Percentiles rank a stretch among this genome's conserved stretches.
phyloP scores from a whole-genome alignment of 1,139 yeast species.

The Hyphopichia buzzinii region DNA sequence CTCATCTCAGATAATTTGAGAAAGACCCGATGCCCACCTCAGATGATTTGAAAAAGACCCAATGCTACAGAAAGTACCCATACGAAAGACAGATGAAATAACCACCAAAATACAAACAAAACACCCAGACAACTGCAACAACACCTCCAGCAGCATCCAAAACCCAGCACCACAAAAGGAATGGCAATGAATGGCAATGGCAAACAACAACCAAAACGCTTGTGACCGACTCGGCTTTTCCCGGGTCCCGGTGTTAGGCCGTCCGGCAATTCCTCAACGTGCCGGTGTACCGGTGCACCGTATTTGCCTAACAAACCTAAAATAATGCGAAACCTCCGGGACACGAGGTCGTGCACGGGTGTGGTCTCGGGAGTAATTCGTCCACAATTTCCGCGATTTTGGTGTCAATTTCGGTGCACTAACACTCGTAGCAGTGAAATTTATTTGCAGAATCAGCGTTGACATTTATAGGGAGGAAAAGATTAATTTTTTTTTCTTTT shows the following conservation, averaged over 20 bases:
- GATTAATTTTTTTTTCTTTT: slow-evolving; percentile 4
- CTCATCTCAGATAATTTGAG: too few species aligned
- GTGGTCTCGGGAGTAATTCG: background rate
- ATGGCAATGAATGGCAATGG: too few species aligned
- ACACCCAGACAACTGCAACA: too few species aligned
- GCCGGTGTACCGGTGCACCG: background rate
- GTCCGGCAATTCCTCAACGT: background rate
- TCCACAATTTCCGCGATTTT: slow-evolving; percentile 1
- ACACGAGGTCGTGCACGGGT: background rate
- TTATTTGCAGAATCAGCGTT: background rate
- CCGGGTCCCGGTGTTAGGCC: background rate
- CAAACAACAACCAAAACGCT: too few species aligned
- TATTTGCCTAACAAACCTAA: too few species aligned
- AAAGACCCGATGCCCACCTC: too few species aligned
- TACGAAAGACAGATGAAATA: too few species aligned
- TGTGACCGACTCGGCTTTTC: background rate
- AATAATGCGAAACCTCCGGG: background rate
- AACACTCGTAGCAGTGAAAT: background rate
- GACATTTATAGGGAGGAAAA: background rate
- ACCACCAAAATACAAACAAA: too few species aligned
- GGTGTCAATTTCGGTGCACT: background rate
- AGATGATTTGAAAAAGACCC: too few species aligned
- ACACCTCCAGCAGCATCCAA: too few species aligned
- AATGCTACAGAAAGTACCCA: too few species aligned
- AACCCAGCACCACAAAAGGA: too few species aligned